These are phyloP conservation scores for Spathaspora sp. DNA, from an alignment of 1,139 yeast species.

Conservation along the genomic window DNA sequence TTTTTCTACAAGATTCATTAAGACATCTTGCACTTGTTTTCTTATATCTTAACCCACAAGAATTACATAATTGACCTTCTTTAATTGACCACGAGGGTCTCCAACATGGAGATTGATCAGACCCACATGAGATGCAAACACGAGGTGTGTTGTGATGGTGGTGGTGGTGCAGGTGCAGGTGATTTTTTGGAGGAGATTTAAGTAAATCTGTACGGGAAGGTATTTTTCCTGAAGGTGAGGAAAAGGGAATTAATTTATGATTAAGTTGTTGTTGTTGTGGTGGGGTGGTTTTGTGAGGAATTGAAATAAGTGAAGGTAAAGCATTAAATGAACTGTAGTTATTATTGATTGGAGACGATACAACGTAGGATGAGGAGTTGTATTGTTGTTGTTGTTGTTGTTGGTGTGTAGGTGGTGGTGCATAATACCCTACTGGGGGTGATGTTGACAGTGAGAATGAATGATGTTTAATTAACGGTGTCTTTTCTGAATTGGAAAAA, in stretches of 20 bases:
- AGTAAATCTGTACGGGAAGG: slow-evolving; percentile 30
- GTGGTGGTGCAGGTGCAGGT: slow-evolving; percentile 5
- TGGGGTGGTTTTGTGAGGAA: slow-evolving; percentile 8
- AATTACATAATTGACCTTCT: slow-evolving; percentile 92
- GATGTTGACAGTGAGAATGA: slow-evolving; percentile 3
- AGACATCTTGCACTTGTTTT: slow-evolving; percentile 91
- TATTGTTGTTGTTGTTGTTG: neutral
- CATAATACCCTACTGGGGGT: neutral
- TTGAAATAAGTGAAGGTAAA: slow-evolving; percentile 1
- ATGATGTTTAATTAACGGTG: neutral
- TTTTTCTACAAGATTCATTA: slow-evolving; percentile 70
- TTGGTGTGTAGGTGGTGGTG: neutral
- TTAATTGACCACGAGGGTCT: slow-evolving; percentile 91
- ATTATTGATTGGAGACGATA: slow-evolving; percentile 14
- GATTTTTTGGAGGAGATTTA: slow-evolving; percentile 35
- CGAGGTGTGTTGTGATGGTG: slow-evolving; percentile 37
- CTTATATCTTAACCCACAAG: slow-evolving; percentile 92
- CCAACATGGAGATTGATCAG: slow-evolving; percentile 97
- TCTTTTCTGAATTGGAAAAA: neutral
- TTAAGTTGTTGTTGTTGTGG: slow-evolving; percentile 16
- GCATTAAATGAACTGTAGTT: slow-evolving; percentile 9
- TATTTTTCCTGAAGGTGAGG: slow-evolving; percentile 41
- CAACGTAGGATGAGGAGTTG: neutral
- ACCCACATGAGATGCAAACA: slow-evolving; percentile 86
- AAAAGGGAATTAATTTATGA: slow-evolving; percentile 40